These are phyloP conservation scores for Leishmania gerbilli DNA, from an alignment of 208 protist genomes.

Conservation along the genomic window DNA sequence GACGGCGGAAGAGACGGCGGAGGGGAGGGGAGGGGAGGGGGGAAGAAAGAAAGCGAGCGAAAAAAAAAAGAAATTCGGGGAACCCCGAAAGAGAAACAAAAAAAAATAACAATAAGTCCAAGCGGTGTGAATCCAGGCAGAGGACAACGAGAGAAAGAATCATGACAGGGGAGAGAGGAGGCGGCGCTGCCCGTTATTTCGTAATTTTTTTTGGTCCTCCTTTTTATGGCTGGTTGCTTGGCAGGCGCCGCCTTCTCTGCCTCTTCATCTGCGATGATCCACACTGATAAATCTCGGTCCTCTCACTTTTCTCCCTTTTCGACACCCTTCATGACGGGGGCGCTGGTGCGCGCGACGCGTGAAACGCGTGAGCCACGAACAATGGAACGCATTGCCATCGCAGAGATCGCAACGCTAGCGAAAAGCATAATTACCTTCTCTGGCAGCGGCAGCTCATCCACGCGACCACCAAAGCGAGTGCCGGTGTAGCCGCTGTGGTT, in stretches of 20 bases:
- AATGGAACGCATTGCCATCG: conserved; percentile 24
- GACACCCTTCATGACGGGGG: neutral
- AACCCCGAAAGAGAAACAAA: too few species aligned
- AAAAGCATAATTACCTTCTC: conserved; percentile 23
- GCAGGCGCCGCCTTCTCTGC: neutral
- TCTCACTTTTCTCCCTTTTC: neutral
- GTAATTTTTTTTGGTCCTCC: neutral
- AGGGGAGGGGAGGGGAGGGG: too few species aligned
- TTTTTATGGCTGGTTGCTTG: neutral
- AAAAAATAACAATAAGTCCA: neutral
- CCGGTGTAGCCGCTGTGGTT: conserved; percentile 48
- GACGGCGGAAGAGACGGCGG: neutral
- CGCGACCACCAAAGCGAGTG: conserved; percentile 28
- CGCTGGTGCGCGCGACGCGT: neutral
- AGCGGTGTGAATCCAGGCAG: neutral
- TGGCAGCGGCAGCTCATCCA: conserved; percentile 38
- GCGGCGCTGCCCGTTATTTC: neutral
- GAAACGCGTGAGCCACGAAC: conserved; percentile 8
- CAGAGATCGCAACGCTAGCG: conserved; percentile 11
- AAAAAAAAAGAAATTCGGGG: too few species aligned
- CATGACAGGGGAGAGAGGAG: neutral
- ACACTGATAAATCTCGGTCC: neutral
- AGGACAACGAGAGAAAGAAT: neutral
- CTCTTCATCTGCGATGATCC: neutral
- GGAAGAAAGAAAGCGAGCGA: too few species aligned